phyloP scores from a whole-genome alignment of 2,329 filamentous ascomycete genomes.

The Colletotrichum chlorophyti region DNA sequence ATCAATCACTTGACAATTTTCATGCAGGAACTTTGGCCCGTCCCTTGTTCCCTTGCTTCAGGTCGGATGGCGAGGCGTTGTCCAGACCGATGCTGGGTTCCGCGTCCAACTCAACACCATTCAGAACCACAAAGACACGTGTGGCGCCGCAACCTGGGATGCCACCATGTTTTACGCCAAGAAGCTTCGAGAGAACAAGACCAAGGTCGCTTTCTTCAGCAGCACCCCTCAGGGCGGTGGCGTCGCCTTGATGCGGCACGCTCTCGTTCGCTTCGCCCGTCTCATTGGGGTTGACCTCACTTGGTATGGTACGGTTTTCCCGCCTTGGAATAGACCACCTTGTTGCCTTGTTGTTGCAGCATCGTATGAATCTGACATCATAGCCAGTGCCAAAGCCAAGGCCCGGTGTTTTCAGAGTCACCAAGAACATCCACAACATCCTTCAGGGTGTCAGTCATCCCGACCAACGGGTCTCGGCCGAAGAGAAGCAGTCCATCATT shows the following conservation, averaged over 20 bases:
- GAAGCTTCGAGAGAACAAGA: constrained; percentile 67
- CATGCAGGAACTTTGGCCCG: constrained; percentile 72
- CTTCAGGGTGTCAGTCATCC: constrained; percentile 78
- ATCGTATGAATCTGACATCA: constrained; percentile 25
- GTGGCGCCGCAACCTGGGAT: constrained; percentile 68
- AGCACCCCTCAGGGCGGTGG: constrained; percentile 83
- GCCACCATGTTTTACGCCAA: constrained; percentile 68
- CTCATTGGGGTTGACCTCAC: constrained; percentile 71
- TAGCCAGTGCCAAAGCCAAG: constrained; percentile 75
- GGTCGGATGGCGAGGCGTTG: constrained; percentile 71
- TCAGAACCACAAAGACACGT: constrained; percentile 66
- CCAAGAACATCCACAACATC: constrained; percentile 89
- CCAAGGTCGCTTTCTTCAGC: constrained; percentile 80
- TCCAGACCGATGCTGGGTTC: constrained; percentile 74
- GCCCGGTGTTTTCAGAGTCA: constrained; percentile 81
- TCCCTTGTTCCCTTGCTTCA: constrained; percentile 72
- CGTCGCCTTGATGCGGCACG: constrained; percentile 83
- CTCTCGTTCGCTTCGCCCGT: constrained; percentile 74
- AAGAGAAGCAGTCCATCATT: constrained; percentile 68
- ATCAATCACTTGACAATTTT: not conserved
- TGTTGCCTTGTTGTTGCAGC: not conserved
- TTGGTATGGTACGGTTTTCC: constrained; percentile 68
- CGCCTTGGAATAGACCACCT: not conserved
- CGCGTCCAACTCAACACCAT: constrained; percentile 64
- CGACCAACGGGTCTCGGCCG: constrained; percentile 66